phyloP scores from a whole-genome alignment of 371 early-diverging fungal species.

The Apophysomyces sp. region DNA sequence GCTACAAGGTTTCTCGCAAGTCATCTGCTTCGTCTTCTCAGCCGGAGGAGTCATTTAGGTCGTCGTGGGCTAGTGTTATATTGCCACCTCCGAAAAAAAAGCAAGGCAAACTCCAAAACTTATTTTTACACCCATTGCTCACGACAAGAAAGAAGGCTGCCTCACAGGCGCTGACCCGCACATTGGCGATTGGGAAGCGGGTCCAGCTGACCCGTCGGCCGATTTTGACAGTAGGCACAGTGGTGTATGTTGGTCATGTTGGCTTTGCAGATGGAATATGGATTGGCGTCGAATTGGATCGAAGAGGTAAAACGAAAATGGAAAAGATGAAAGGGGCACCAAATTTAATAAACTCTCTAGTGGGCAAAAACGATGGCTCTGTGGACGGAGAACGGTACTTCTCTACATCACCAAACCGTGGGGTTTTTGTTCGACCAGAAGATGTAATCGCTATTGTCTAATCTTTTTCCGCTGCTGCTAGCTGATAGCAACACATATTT shows the following conservation, averaged over 20 bases:
- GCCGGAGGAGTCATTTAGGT: background rate
- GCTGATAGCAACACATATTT: background rate
- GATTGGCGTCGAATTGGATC: constrained; percentile 39
- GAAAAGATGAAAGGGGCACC: background rate
- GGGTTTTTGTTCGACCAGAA: constrained; percentile 12
- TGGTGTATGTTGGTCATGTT: constrained; percentile 27
- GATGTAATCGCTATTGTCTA: constrained; percentile 6
- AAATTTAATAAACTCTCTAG: background rate
- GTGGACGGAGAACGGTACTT: constrained; percentile 8
- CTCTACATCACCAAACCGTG: constrained; percentile 10
- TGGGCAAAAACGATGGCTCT: constrained; percentile 8
- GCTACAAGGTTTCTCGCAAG: background rate
- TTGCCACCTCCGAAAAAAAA: background rate
- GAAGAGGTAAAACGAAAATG: constrained; percentile 22
- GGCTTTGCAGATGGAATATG: constrained; percentile 33
- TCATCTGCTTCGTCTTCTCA: background rate
- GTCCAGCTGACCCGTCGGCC: constrained; percentile 24
- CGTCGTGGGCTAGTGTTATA: background rate
- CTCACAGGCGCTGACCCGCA: constrained; percentile 1
- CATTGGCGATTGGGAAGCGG: constrained; percentile 16
- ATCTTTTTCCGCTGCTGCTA: background rate
- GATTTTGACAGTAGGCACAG: constrained; percentile 26
- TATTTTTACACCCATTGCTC: background rate
- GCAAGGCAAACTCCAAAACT: background rate
- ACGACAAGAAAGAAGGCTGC: background rate